Evolutionary conservation across 2,329 filamentous ascomycete genomes (phyloP), one percentile per base, ranked within the genome.

Genomic region (Raffaelea ambrosiae): DNA sequence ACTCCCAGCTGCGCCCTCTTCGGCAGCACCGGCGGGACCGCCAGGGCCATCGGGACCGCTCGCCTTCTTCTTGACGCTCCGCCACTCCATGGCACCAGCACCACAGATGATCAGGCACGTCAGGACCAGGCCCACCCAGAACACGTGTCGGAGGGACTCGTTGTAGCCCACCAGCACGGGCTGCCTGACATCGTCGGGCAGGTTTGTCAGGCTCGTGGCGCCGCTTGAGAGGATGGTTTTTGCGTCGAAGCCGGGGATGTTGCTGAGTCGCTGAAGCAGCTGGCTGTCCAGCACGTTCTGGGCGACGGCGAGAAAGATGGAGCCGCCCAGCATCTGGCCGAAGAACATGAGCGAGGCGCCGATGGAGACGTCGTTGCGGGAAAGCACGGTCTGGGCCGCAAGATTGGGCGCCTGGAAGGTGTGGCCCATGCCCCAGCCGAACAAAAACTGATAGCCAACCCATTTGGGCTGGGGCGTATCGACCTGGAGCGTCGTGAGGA

Each of bases 71-170:
- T 68, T 69, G 23, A 70, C 64, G 44, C 62, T 70, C 49, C 58
- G 75, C 81, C 81, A 86, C 64, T 86, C 76, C 54, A 86, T 73
- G 7, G 67, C 64, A 1, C 71, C 55, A 0, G 73, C 69, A 0
- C 77, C 81, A 8, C 83, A 35, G 14, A 84, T 67, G 4, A 70
- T 73, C 9, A 82, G 48, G 8, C 67, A 67, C 0, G 72, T 68
- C 57, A 81, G 65, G 2, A 75, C 72, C 8, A 83, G 65, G 2
- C 71, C 73, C 9, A 86, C 76, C 51, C 77, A 74, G 58, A 84
- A 87, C 1, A 74, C 73, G 49, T 72, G 64, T 2, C 71, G 71
- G 35, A 88, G 61, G 0, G 81, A 70, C 21, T 67, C 60, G 58
- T 86, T 86, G 64, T 88, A 88, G 0, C 72, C 79, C 1, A 14